A percentile compares a stretch with the other conserved stretches of the same genome.
Evolutionary conservation across 1,284 basidiomycete genomes (phyloP).

Genomic region (Microbotryum lychnidis-dioicae): DNA sequence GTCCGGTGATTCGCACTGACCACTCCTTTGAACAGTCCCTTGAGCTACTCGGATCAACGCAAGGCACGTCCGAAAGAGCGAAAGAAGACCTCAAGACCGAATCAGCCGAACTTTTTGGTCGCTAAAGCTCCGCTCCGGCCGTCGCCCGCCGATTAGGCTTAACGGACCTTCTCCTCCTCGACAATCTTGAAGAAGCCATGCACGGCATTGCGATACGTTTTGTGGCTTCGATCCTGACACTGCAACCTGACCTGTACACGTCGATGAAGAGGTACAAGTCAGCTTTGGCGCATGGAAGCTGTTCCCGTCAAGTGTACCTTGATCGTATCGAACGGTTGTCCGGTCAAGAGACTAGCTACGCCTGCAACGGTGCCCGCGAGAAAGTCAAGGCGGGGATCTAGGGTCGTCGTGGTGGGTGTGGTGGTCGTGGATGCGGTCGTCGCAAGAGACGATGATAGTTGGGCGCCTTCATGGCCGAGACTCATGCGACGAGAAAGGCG

Average conservation of each 20-base stretch:
- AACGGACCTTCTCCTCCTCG: conserved; percentile 48
- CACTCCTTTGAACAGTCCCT: conserved; percentile 63
- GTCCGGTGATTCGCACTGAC: conserved; percentile 2
- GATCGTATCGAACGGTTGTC: conserved; percentile 23
- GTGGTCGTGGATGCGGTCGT: background rate
- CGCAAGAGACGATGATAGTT: too few species aligned
- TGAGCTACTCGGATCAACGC: conserved; percentile 41
- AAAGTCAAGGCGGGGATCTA: conserved; percentile 56
- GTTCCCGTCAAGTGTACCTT: background rate
- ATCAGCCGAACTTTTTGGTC: background rate
- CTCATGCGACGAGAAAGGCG: too few species aligned
- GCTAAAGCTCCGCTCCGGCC: background rate
- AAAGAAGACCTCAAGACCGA: too few species aligned
- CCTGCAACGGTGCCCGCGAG: conserved; percentile 59
- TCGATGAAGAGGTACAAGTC: background rate
- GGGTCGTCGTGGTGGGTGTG: background rate
- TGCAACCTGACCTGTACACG: background rate
- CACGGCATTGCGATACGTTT: conserved; percentile 36
- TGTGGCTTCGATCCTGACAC: background rate
- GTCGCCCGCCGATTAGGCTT: background rate
- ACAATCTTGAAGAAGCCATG: conserved; percentile 58
- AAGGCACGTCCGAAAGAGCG: background rate
- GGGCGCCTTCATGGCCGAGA: too few species aligned
- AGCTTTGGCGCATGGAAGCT: background rate
- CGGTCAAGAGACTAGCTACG: conserved; percentile 12